Conservation (phyloP, 2,329 filamentous ascomycete species). For the Calonectria fujianensis region DNA sequence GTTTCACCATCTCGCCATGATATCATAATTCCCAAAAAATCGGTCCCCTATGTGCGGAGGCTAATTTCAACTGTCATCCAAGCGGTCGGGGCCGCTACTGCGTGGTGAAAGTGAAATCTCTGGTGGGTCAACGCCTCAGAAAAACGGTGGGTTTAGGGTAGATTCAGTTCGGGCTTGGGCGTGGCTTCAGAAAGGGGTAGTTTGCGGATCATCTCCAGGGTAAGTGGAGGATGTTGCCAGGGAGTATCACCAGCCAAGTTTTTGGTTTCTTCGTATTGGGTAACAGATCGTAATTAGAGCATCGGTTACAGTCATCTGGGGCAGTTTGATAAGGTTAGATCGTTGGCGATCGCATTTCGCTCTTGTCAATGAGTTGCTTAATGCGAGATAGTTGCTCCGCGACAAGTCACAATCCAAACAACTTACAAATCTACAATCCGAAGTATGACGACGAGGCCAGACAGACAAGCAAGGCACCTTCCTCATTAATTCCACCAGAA, state of each 20-base stretch:
- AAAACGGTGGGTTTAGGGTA: slow-evolving; percentile 22
- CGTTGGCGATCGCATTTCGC: neutral
- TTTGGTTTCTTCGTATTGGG: slow-evolving; percentile 10
- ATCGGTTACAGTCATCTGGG: neutral
- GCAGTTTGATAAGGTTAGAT: slow-evolving; percentile 2
- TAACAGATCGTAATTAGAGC: neutral
- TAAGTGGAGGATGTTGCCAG: neutral
- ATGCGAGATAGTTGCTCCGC: neutral
- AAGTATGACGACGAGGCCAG: slow-evolving; percentile 1
- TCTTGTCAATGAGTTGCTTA: neutral
- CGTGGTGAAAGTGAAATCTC: slow-evolving; percentile 21
- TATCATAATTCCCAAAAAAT: slow-evolving; percentile 26
- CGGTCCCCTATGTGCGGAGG: slow-evolving; percentile 4
- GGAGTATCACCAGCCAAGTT: slow-evolving; percentile 1
- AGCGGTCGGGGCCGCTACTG: slow-evolving; percentile 34
- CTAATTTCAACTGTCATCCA: slow-evolving; percentile 29
- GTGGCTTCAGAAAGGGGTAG: slow-evolving; percentile 7
- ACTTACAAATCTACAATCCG: neutral
- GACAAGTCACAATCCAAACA: neutral
- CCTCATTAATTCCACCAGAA: neutral
- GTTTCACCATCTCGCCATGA: slow-evolving; percentile 2
- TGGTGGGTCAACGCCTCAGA: slow-evolving; percentile 27
- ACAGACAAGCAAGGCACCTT: neutral
- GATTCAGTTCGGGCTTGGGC: neutral
- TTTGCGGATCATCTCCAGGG: slow-evolving; percentile 20